These are phyloP conservation scores for Inga laurina DNA, from an alignment of 306 rosid genomes.

Conservation along the genomic window DNA sequence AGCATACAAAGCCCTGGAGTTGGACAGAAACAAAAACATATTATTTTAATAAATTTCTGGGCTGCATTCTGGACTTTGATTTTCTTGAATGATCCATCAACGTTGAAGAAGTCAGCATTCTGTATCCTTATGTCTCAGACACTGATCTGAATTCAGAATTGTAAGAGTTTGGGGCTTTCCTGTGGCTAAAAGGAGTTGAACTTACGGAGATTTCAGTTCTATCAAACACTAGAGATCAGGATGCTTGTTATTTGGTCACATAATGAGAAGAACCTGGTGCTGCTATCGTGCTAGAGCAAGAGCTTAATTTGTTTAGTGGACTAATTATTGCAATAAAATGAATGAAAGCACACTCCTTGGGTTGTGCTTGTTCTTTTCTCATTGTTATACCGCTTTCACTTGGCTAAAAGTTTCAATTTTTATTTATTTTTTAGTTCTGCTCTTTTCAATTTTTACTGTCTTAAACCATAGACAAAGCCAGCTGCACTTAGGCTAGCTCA, in stretches of 20 bases:
- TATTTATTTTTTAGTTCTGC: background rate
- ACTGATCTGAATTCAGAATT: background rate
- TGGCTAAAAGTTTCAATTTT: background rate
- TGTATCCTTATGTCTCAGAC: background rate
- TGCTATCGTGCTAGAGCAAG: background rate
- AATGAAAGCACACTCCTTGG: background rate
- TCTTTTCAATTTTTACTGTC: background rate
- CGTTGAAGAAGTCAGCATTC: background rate
- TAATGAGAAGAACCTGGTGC: background rate
- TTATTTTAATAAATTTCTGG: background rate
- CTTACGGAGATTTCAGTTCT: background rate
- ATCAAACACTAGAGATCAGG: background rate
- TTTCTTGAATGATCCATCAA: slow-evolving; percentile 3
- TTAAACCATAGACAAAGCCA: background rate
- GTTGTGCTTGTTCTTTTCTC: background rate
- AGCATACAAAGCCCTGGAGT: slow-evolving; percentile 7
- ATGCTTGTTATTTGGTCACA: background rate
- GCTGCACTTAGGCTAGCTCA: background rate
- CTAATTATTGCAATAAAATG: background rate
- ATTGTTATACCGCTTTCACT: background rate
- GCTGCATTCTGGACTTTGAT: slow-evolving; percentile 6
- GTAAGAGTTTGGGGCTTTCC: background rate
- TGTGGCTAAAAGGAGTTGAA: background rate
- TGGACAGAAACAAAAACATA: background rate
- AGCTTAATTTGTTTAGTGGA: background rate